Conservation (phyloP, 1,139 yeast genomes). For the Protomyces arabidopsidicola region DNA sequence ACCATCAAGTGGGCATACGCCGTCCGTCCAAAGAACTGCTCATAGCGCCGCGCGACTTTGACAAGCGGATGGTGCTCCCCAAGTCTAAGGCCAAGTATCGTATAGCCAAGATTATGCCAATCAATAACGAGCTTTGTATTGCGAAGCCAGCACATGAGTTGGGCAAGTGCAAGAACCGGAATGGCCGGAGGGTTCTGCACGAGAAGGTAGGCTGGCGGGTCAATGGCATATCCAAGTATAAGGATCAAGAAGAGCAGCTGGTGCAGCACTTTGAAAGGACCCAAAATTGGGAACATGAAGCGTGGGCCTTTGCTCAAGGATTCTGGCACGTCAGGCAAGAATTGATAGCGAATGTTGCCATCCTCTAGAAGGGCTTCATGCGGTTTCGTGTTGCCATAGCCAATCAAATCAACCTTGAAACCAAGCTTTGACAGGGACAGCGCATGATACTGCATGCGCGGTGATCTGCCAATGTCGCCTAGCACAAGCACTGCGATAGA, state of each 20-base stretch:
- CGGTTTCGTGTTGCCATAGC: conserved; percentile 58
- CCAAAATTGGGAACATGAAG: conserved; percentile 58
- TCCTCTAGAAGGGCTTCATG: conserved; percentile 36
- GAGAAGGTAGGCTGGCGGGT: conserved; percentile 38
- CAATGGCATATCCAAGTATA: conserved; percentile 17
- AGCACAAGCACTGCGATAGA: conserved; percentile 68
- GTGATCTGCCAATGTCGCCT: conserved; percentile 94
- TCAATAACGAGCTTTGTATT: conserved; percentile 69
- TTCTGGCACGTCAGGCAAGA: conserved; percentile 40
- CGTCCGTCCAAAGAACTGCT: conserved; percentile 53
- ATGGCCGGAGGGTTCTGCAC: conserved; percentile 92
- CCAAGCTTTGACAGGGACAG: conserved; percentile 64
- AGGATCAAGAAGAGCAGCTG: conserved; percentile 43
- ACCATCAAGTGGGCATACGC: conserved; percentile 77
- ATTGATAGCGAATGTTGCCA: conserved; percentile 34
- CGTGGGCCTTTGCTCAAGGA: conserved; percentile 1
- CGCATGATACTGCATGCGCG: conserved; percentile 92
- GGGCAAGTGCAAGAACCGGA: conserved; percentile 66
- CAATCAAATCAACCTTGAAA: conserved; percentile 76
- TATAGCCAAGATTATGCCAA: conserved; percentile 93
- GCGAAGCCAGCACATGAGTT: conserved; percentile 53
- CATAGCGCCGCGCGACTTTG: conserved; percentile 53
- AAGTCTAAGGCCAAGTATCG: conserved; percentile 68
- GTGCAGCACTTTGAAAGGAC: conserved; percentile 52
- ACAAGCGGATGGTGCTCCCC: conserved; percentile 59